Evolutionary conservation across 441 rosid genomes (phyloP), one percentile per base, ranked within the genome.

Genomic region (Populus trichocarpa): DNA sequence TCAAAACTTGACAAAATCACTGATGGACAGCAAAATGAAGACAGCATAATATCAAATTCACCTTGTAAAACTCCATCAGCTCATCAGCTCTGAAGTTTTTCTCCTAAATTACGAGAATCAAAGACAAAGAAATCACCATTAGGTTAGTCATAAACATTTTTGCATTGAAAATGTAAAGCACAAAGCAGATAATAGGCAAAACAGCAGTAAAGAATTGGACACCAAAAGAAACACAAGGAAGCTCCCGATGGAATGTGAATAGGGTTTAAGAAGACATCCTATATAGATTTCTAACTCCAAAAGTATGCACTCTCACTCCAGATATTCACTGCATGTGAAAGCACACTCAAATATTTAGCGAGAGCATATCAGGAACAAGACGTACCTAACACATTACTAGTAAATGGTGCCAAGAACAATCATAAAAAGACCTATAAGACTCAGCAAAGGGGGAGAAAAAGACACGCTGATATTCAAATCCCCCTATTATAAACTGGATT

Each of bases 21-120:
- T 23, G 32, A 59, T 71, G 28, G 8, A 25, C 36, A 77, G 11
- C 23, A 20, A 71, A 72, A 76, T 57, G 70, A 33, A 35, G 20
- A 70, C 63, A 59, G n/a, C 11, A 72, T 11, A 14, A 35, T 33
- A 40, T 50, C 30, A n/a, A 36, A 78, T 86, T 82, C 83, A 96
- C 98, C 90, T 87, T 89, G 86, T 94, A 96, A 78, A 87, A 92
- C 78, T 92, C 93, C 86, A 96, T 91, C 83, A 96, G 88, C 79
- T 90, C 90, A 77, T 91, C 91, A 84, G 95, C 96, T 89, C 88
- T 90, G 92, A 86, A 96, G 84, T 75, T 84, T 86, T 87, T 92
- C 36, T 77, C 90, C 98, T 96, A 82, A 69, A 71, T 70, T 53
- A 69, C 33, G 70, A 64, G 61, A 67, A 64, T 2, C 23, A 65